These are phyloP conservation scores for Rhododendron mucronatum DNA, from an alignment of 148 eudicot species.

Conservation along the genomic window DNA sequence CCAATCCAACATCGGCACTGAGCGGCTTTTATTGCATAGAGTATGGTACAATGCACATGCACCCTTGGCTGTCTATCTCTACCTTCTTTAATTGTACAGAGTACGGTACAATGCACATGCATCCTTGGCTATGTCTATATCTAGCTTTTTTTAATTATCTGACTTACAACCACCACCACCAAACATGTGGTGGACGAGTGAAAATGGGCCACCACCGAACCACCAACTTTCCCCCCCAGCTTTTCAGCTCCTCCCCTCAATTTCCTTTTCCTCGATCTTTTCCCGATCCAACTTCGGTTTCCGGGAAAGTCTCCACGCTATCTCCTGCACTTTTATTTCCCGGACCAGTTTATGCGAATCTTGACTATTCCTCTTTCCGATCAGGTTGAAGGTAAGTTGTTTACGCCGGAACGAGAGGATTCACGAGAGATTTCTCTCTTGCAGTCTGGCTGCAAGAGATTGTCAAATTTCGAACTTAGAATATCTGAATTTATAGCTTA, in stretches of 20 bases:
- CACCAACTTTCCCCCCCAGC: constrained; percentile 14
- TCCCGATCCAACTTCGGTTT: constrained; percentile 24
- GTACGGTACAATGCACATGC: background rate
- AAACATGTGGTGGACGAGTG: constrained; percentile 34
- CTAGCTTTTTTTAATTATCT: constrained; percentile 16
- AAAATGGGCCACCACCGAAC: constrained; percentile 11
- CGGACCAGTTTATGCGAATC: no score
- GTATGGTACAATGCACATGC: background rate
- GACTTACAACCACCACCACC: constrained; percentile 3
- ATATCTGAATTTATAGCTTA: no score
- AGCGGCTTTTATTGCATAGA: no score
- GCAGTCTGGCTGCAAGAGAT: no score
- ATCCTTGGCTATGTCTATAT: background rate
- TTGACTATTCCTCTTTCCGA: no score
- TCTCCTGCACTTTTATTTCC: no score
- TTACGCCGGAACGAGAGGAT: no score
- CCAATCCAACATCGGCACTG: no score
- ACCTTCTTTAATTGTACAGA: background rate
- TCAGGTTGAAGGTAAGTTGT: no score
- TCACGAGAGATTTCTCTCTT: no score
- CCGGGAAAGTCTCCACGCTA: constrained; percentile 19
- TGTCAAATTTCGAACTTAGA: no score
- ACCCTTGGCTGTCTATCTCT: constrained; percentile 4
- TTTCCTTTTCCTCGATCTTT: background rate
- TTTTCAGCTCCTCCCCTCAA: constrained; percentile 15